Percentiles rank a stretch among this genome's conserved stretches.
These are phyloP conservation scores for Phytophthora brassicae DNA, from an alignment of 352 stramenopile genomes.

Conservation along the genomic window DNA sequence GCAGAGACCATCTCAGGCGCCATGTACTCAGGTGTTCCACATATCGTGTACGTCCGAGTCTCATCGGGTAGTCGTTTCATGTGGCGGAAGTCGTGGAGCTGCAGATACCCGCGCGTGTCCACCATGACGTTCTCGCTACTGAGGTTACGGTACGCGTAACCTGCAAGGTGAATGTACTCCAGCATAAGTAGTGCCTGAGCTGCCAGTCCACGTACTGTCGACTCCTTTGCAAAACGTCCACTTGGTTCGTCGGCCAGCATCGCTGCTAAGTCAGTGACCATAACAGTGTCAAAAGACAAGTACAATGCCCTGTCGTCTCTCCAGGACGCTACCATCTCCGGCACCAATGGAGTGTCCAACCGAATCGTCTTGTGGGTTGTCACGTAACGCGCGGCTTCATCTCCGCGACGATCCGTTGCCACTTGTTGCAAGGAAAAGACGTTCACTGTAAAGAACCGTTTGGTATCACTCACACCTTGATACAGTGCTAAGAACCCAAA, in stretches of 20 bases:
- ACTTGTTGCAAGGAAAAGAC: constrained; percentile 77
- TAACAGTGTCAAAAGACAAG: constrained; percentile 70
- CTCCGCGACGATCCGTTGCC: constrained; percentile 62
- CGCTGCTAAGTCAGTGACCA: constrained; percentile 67
- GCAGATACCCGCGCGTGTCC: constrained; percentile 76
- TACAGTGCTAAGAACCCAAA: constrained; percentile 75
- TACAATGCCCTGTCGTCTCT: constrained; percentile 83
- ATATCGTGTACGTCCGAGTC: constrained; percentile 86
- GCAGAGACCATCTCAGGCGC: constrained; percentile 88
- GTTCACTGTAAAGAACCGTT: constrained; percentile 77
- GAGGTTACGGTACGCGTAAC: constrained; percentile 82
- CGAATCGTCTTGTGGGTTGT: constrained; percentile 68
- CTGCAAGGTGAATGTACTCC: constrained; percentile 81
- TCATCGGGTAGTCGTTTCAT: constrained; percentile 86
- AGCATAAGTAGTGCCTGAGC: constrained; percentile 81
- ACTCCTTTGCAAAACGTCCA: constrained; percentile 51
- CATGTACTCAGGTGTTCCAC: constrained; percentile 89
- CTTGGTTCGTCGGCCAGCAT: constrained; percentile 64
- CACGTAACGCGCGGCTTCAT: constrained; percentile 75
- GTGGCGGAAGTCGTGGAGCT: constrained; percentile 85
- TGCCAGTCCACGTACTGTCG: constrained; percentile 55
- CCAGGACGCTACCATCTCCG: constrained; percentile 76
- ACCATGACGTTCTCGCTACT: constrained; percentile 87
- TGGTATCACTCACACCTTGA: constrained; percentile 58
- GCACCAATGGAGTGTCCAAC: constrained; percentile 66